These are phyloP conservation scores for Pleurotus ostreatus DNA, from an alignment of 768 basidiomycete species.

Conservation along the genomic window DNA sequence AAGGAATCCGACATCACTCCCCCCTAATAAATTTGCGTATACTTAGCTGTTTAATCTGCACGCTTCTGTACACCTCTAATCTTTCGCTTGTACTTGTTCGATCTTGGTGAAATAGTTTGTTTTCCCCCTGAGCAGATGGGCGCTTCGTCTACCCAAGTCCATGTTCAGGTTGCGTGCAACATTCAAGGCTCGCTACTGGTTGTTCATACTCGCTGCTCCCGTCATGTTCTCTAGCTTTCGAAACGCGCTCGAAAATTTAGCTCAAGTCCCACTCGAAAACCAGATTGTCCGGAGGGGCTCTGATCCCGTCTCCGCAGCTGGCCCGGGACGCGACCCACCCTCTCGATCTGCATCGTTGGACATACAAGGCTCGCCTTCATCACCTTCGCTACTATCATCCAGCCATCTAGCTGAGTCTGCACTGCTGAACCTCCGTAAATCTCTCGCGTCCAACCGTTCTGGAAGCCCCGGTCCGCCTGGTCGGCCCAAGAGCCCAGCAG, in stretches of 20 bases:
- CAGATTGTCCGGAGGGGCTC: slow-evolving; percentile 25
- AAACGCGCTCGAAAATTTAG: slow-evolving; percentile 68
- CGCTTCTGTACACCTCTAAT: slow-evolving; percentile 1
- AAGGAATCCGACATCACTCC: slow-evolving; percentile 41
- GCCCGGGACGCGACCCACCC: slow-evolving; percentile 15
- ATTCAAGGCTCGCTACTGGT: neutral
- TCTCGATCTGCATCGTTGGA: slow-evolving; percentile 36
- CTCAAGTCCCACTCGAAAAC: slow-evolving; percentile 33
- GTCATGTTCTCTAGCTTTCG: slow-evolving; percentile 74
- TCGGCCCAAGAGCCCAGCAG: slow-evolving; percentile 14
- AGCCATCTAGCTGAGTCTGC: slow-evolving; percentile 60
- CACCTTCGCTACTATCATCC: slow-evolving; percentile 37
- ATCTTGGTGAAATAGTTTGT: neutral
- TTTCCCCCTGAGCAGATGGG: slow-evolving; percentile 7
- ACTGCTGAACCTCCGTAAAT: slow-evolving; percentile 58
- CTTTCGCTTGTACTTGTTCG: neutral
- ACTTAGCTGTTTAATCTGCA: neutral
- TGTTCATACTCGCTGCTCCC: neutral
- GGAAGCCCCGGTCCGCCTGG: slow-evolving; percentile 22
- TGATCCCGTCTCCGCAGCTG: slow-evolving; percentile 15
- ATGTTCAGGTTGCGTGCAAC: neutral
- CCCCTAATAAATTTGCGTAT: neutral
- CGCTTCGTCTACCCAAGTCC: neutral
- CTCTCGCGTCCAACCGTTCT: slow-evolving; percentile 49
- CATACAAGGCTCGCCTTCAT: slow-evolving; percentile 15